Conservation (phyloP, 1,284 basidiomycete genomes). For the Coriolopsis trogii region DNA sequence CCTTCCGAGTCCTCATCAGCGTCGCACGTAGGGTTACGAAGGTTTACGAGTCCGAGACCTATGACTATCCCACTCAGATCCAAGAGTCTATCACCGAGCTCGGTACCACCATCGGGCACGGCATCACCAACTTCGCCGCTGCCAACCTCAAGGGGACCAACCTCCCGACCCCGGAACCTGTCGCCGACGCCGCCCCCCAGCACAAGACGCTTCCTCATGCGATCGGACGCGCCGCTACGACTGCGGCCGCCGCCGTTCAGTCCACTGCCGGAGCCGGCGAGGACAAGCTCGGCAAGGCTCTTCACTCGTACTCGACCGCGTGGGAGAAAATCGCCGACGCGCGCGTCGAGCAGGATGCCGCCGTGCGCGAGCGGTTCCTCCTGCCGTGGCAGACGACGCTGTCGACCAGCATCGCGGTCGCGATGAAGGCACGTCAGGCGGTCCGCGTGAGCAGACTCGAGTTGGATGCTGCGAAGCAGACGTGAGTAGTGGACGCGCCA, state of each 20-base stretch:
- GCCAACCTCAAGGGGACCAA: slow-evolving; percentile 89
- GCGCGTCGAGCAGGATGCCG: slow-evolving; percentile 80
- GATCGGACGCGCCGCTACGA: slow-evolving; percentile 79
- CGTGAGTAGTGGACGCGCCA: slow-evolving; percentile 38
- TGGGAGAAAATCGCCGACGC: slow-evolving; percentile 91
- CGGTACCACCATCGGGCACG: slow-evolving; percentile 74
- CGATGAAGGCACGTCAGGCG: slow-evolving; percentile 89
- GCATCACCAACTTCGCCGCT: slow-evolving; percentile 86
- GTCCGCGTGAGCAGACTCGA: slow-evolving; percentile 79
- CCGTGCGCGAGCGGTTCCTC: slow-evolving; percentile 78
- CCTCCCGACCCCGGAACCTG: slow-evolving; percentile 76
- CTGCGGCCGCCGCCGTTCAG: slow-evolving; percentile 64
- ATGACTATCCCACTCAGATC: slow-evolving; percentile 86
- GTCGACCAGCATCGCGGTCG: slow-evolving; percentile 79
- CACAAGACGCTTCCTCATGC: slow-evolving; percentile 98
- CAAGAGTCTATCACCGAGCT: slow-evolving; percentile 77
- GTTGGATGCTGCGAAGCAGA: slow-evolving; percentile 63
- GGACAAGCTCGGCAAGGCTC: slow-evolving; percentile 75
- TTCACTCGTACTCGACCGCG: slow-evolving; percentile 80
- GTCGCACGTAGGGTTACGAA: slow-evolving; percentile 66
- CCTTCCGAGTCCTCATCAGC: neutral
- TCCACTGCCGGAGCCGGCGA: slow-evolving; percentile 47
- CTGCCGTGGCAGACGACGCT: slow-evolving; percentile 92
- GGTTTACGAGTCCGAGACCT: slow-evolving; percentile 85
- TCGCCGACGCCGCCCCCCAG: slow-evolving; percentile 54